These are phyloP conservation scores for Aspergillus sp. DNA, from an alignment of 2,329 filamentous ascomycete species.

Conservation along the genomic window DNA sequence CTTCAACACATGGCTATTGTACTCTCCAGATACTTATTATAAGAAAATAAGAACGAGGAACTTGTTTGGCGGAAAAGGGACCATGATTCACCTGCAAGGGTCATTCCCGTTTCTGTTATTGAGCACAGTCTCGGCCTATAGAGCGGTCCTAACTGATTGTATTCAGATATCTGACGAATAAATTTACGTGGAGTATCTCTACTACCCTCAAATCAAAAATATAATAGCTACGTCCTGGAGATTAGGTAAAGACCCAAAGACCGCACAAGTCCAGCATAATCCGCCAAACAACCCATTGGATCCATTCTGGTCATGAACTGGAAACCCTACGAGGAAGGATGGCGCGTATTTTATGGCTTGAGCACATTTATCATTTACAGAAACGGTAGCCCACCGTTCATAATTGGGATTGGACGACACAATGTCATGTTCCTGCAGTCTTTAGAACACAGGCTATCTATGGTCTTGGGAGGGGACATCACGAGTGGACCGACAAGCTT, in stretches of 20 bases:
- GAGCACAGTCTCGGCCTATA: background rate
- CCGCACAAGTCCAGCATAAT: background rate
- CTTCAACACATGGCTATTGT: no score
- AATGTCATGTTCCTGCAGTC: background rate
- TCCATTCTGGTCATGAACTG: background rate
- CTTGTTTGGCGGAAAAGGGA: background rate
- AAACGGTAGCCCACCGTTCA: background rate
- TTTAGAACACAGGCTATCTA: background rate
- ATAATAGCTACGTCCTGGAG: background rate
- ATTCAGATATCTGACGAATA: background rate
- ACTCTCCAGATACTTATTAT: no score
- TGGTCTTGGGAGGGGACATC: background rate
- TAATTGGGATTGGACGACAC: background rate
- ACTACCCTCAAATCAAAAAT: background rate
- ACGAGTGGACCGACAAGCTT: background rate
- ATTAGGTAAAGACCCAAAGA: background rate
- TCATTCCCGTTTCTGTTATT: background rate
- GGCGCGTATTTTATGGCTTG: background rate
- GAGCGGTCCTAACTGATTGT: background rate
- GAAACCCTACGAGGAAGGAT: background rate
- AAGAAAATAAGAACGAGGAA: no score
- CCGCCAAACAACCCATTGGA: background rate
- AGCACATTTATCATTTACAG: background rate
- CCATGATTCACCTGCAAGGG: background rate
- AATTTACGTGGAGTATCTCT: background rate